A percentile compares a stretch with the other conserved stretches of the same genome.
Conservation (phyloP, 768 basidiomycete species). For the Mycena rebaudengoi region DNA sequence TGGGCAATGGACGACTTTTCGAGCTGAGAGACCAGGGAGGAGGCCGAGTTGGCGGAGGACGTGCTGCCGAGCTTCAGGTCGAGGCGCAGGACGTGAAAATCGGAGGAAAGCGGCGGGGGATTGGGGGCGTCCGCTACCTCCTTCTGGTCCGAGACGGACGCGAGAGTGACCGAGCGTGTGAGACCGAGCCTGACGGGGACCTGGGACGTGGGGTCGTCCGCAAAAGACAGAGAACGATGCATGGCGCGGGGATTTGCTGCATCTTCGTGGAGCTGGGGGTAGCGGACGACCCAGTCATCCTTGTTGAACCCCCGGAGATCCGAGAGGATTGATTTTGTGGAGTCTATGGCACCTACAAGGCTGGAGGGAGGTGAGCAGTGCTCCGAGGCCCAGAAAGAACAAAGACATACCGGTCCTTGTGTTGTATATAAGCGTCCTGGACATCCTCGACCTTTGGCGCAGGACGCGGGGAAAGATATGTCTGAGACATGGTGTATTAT, state of each 20-base stretch:
- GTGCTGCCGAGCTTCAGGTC: constrained; percentile 90
- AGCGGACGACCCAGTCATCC: constrained; percentile 87
- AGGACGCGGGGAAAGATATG: constrained; percentile 11
- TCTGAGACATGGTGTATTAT: constrained; percentile 19
- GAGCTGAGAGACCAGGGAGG: constrained; percentile 87
- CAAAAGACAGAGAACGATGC: constrained; percentile 83
- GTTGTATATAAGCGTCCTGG: constrained; percentile 78
- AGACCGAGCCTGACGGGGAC: constrained; percentile 69
- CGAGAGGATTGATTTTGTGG: constrained; percentile 70
- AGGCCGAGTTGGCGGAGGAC: constrained; percentile 69
- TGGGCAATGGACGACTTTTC: constrained; percentile 94
- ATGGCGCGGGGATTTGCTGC: constrained; percentile 37
- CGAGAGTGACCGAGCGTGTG: constrained; percentile 67
- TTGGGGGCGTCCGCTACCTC: constrained; percentile 38
- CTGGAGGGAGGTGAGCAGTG: constrained; percentile 45
- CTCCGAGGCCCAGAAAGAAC: not conserved
- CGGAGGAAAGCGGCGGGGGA: constrained; percentile 52
- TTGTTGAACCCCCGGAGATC: constrained; percentile 85
- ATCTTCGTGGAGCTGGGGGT: constrained; percentile 76
- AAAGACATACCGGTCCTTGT: constrained; percentile 73
- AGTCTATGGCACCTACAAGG: constrained; percentile 79
- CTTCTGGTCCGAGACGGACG: constrained; percentile 57
- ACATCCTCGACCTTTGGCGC: constrained; percentile 68
- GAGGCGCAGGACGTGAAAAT: constrained; percentile 89
- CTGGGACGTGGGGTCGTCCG: constrained; percentile 77